Evolutionary conservation across 1,284 basidiomycete genomes (phyloP).

Genomic region (Ganoderma leucocontextum): DNA sequence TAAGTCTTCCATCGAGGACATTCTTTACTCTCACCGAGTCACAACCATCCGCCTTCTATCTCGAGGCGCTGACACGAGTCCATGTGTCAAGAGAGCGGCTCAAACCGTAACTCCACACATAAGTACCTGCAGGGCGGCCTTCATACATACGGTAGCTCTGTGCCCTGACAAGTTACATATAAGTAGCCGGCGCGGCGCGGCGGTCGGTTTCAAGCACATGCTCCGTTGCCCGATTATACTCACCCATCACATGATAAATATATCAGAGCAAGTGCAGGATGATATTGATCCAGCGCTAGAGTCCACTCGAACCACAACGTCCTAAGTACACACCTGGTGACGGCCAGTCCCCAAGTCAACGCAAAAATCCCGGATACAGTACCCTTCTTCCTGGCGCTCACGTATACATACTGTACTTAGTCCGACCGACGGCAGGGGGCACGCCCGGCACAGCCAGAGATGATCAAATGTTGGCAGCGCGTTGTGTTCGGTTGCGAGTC

Average conservation of each 20-base stretch:
- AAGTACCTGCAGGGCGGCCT: neutral
- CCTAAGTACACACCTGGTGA: neutral
- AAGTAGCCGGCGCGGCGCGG: too few relatives aligned
- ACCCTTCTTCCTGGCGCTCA: neutral
- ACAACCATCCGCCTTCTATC: neutral
- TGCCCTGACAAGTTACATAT: neutral
- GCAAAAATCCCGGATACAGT: neutral
- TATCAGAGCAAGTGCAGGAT: neutral
- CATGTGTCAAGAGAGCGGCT: neutral
- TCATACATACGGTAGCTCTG: too few relatives aligned
- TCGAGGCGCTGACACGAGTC: neutral
- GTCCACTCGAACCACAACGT: neutral
- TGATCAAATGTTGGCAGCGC: too few relatives aligned
- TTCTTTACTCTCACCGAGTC: neutral
- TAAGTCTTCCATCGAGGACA: neutral
- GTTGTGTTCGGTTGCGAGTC: too few relatives aligned
- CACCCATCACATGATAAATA: neutral
- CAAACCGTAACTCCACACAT: neutral
- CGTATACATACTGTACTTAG: too few relatives aligned
- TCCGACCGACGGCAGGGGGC: too few relatives aligned
- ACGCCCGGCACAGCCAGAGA: too few relatives aligned
- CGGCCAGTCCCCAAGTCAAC: neutral
- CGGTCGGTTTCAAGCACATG: neutral
- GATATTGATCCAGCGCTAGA: constrained; percentile 3
- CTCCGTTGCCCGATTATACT: neutral